Evolutionary conservation across 139 green algal genomes (phyloP).

Genomic region (Chlamydomonas schloesseri): DNA sequence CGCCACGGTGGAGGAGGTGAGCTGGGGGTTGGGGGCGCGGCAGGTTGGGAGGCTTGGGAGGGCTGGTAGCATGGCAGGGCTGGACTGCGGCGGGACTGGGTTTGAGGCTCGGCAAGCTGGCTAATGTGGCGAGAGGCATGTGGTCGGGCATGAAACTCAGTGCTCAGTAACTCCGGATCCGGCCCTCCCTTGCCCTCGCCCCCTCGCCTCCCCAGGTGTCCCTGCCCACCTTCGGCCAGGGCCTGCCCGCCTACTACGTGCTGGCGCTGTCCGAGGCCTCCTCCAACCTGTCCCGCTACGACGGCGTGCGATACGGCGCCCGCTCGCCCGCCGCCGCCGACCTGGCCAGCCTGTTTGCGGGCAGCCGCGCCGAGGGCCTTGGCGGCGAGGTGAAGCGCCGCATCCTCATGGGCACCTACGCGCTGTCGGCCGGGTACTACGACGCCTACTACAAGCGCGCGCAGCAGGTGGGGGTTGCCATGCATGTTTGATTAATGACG

Average conservation of each 20-base stretch:
- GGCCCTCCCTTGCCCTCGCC: neutral
- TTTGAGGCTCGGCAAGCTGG: too few species aligned
- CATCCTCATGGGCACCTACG: conserved; percentile 99
- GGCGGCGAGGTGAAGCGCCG: conserved; percentile 92
- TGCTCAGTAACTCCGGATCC: too few species aligned
- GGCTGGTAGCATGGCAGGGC: too few species aligned
- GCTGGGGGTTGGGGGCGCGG: neutral
- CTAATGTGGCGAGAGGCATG: too few species aligned
- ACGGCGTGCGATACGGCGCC: conserved; percentile 92
- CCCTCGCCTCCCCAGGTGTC: conserved; percentile 69
- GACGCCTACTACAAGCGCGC: conserved; percentile 98
- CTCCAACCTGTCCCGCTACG: conserved; percentile 96
- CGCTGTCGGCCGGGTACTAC: conserved; percentile 94
- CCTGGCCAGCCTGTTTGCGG: conserved; percentile 74
- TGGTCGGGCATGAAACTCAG: too few species aligned
- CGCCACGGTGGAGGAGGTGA: conserved; percentile 80
- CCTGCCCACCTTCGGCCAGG: conserved; percentile 80
- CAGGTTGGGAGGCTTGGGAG: neutral
- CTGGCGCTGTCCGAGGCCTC: conserved; percentile 93
- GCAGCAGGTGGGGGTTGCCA: conserved; percentile 82
- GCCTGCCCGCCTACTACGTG: conserved; percentile 97
- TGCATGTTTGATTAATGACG: too few species aligned
- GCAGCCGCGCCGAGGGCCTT: conserved; percentile 76
- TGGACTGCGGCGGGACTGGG: too few species aligned
- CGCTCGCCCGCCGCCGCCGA: conserved; percentile 49